Base-by-base conservation (phyloP, 768 basidiomycete genomes). In the Kwoniella shandongensis region DNA sequence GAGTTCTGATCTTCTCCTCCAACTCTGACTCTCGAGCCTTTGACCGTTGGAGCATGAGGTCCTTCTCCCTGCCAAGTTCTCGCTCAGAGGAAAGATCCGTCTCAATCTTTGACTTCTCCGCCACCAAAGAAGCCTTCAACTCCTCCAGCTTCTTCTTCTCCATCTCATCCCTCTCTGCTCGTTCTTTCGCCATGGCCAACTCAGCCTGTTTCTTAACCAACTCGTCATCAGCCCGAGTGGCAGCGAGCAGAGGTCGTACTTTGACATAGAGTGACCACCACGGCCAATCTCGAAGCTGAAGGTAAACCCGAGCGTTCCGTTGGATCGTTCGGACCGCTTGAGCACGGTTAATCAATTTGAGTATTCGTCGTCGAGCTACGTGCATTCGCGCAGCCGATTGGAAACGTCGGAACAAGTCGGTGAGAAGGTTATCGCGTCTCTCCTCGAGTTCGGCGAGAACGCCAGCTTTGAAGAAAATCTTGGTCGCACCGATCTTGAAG, bases 231-330 rank as follows among this genome's bases (percentile, higher is more conserved):
- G 85, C 88, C 17, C 91, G 81, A 1, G 94, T 94, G 0, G 93
- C 93, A 20, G 90, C 90, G 27, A 99, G 82, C 13, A 98, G 76
- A 0, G 96, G 96, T 30, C 93, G 88, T 18, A 99, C 91, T 81
- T 94, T 94, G 2, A 91, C 91, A 73, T 93, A 99, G 8, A 98
- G 81, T 61, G 92, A 88, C 96, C 96, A 99, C 96, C 96, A 98
- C 1, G 94, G 92, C 96, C 96, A 98, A 50, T 94, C 90, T 44
- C 85, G 82, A 26, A 99, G 81, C 53, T 90, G 87, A 6, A 87
- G 86, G 72, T 98, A 98, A 20, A 96, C 82, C 20, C 91, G 81
- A 1, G 94, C 94, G 73, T 99, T 99, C 42, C 86, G 83, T 73
- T 98, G 96, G 59, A 98, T 92, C 1, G 89, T 93, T 44, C 89